Evolutionary conservation across 2,329 filamentous ascomycete species (phyloP).

Genomic region (Alternaria postmessia): DNA sequence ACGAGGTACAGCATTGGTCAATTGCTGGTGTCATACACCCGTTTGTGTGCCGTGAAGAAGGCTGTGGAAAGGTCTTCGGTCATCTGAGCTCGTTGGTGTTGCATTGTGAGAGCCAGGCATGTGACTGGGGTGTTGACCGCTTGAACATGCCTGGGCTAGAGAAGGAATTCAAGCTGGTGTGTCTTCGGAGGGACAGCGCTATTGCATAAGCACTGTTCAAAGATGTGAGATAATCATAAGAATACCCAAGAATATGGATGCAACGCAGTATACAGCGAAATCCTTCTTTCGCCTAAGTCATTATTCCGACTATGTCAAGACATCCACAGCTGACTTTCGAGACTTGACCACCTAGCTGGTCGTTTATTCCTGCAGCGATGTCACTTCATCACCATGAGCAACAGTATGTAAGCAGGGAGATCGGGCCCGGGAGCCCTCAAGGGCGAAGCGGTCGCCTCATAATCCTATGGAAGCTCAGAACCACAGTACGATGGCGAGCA

Average conservation of each 20-base stretch:
- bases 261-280: background rate
- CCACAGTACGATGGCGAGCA: no score
- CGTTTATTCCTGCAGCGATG: no score
- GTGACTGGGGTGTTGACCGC: conserved; percentile 36
- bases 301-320: background rate
- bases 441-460: no score
- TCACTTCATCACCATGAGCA: no score
- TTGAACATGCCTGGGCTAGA: conserved; percentile 35
- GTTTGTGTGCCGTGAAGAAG: conserved; percentile 38
- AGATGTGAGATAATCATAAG: background rate
- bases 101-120: conserved; percentile 41
- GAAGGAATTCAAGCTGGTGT: conserved; percentile 26
- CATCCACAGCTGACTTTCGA: background rate
- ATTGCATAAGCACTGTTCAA: background rate
- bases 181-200: conserved; percentile 14
- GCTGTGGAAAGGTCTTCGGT: conserved; percentile 36
- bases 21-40: conserved; percentile 35
- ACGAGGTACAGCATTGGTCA: conserved; percentile 35
- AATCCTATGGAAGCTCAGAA: no score
- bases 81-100: conserved; percentile 37
- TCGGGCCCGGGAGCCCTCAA: no score
- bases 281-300: background rate
- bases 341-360: background rate
- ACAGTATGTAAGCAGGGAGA: no score
- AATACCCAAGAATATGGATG: background rate